Base-by-base conservation (phyloP, 306 rosid genomes). In the Prunus persica region DNA sequence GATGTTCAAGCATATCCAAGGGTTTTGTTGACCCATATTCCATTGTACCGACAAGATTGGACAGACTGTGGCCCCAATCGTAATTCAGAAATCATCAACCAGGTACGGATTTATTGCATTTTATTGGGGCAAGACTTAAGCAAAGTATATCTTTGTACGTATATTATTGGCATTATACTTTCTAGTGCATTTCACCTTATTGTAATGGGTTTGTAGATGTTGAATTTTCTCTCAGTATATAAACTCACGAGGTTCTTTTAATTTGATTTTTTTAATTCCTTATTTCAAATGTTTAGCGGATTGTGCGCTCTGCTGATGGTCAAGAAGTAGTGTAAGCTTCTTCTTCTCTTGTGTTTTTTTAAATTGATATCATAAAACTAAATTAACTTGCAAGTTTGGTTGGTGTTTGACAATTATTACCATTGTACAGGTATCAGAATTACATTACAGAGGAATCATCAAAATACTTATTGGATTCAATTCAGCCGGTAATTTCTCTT, bases 1-100 rank as follows among this genome's bases (percentile, higher is more conserved):
- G 98, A 71, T 82, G 79, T 52, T 79, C 80, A 79, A 58, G 67
- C 71, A 41, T 79, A 73, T 81, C 90, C 90, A 28, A 91, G 89
- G 91, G 93, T 93, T 70, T 81, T 93, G 66, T 78, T 93, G 83
- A 85, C 91, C 27, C 98, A 93, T 78, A 91, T 91, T 82, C 98
- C 96, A 54, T 81, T 91, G 82, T 88, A 86, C 78, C 90, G 95
- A 71, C 85, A 1, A 25, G 93, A 93, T 78, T 50, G 74, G 71
- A 91, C 88, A 12, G 51, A 73, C 70, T 93, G 96, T 84, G 96
- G 96, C 64, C 89, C 87, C 73, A 76, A 83, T 67, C 94, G 97
- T 16, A 82, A 86, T 46, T 84, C 96, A 65, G 69, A 81, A 68
- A 65, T 82, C 71, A 79, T 93, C 87, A 90, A 90, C 79, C 98